Base-by-base conservation (phyloP, 2,329 filamentous ascomycete genomes). In the Fusarium floridanum region DNA sequence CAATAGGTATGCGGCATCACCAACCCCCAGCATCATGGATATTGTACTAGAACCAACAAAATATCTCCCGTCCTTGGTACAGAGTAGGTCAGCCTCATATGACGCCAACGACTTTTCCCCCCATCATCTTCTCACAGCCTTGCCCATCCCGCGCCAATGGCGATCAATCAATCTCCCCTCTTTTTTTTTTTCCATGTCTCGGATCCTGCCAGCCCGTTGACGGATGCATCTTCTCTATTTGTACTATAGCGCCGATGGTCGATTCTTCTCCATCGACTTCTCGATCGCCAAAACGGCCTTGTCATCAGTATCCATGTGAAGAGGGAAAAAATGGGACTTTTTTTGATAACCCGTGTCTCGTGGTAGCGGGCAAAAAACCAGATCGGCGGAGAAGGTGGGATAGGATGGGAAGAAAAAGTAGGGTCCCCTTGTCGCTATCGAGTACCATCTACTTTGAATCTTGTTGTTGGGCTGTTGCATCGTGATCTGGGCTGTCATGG, bases 21-120 rank as follows among this genome's bases (percentile, higher is more conserved):
- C 32, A 22, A 10, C 53, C 43, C 43, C 48, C 34, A 57, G 45
- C 71, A 68, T 74, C 68, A 74, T 74, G 61, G 72, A 72, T 45
- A 5, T 4, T 45, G 2, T 41, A 20, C 27, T 16, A 61, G 45
- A 29, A 50, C 29, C 39, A 32, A 11, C 41, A 43, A 64, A 32
- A 32, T 5, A 4, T 20, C 20, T 32, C 29, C 20, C 22, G 55
- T 75, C 60, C 29, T 37, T 62, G 34, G 50, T 56, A 24, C 43
- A 48, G 27, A 55, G 22, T 37, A 39, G 37, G 16, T 32, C 34
- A 34, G 43, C 34, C 29, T 66, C 63, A 68, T 74, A 75, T 75
- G 73, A 75, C 73, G 73, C 73, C 73, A 74, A 75, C 67, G 73
- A 75, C 73, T 74, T 62, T 57, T 41, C 6, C 41, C 34, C n/a